These are phyloP conservation scores for Colletotrichum navitas DNA, from an alignment of 2,329 filamentous ascomycete species.

Conservation along the genomic window DNA sequence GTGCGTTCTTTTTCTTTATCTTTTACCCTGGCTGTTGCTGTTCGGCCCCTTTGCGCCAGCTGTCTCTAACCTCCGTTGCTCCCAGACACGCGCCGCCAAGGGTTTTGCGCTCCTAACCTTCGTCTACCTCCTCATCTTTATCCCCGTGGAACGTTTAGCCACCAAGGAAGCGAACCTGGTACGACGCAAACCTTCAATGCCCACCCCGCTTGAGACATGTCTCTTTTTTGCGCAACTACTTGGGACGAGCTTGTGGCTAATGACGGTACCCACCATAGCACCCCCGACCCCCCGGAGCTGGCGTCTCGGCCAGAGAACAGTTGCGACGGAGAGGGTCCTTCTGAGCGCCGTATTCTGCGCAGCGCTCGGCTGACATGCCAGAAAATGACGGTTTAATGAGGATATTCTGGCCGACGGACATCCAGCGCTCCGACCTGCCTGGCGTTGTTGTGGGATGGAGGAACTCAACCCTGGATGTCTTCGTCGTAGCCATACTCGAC, in stretches of 20 bases:
- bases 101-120: slow-evolving; percentile 86
- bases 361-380: slow-evolving; percentile 68
- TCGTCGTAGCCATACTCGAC: slow-evolving; percentile 90
- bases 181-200: slow-evolving; percentile 54
- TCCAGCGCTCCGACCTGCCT: slow-evolving; percentile 76
- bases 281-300: slow-evolving; percentile 80
- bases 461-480: slow-evolving; percentile 90
- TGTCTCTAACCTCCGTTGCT: slow-evolving; percentile 20
- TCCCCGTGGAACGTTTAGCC: slow-evolving; percentile 88
- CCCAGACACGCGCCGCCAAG: slow-evolving; percentile 84
- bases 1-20: slow-evolving; percentile 64
- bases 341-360: slow-evolving; percentile 61
- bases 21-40: neutral
- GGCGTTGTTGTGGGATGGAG: slow-evolving; percentile 96
- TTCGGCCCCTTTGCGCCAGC: slow-evolving; percentile 28
- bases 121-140: slow-evolving; percentile 85
- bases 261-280: slow-evolving; percentile 68
- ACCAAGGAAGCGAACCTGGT: slow-evolving; percentile 84
- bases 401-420: slow-evolving; percentile 97
- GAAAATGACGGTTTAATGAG: slow-evolving; percentile 92
- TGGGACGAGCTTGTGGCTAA: slow-evolving; percentile 45
- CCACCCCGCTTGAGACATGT: slow-evolving; percentile 32
- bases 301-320: slow-evolving; percentile 95
- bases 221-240: slow-evolving; percentile 36
- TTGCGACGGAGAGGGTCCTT: slow-evolving; percentile 94